These are phyloP conservation scores for Backusella circina DNA, from an alignment of 192 early-diverging fungal genomes.

Conservation along the genomic window DNA sequence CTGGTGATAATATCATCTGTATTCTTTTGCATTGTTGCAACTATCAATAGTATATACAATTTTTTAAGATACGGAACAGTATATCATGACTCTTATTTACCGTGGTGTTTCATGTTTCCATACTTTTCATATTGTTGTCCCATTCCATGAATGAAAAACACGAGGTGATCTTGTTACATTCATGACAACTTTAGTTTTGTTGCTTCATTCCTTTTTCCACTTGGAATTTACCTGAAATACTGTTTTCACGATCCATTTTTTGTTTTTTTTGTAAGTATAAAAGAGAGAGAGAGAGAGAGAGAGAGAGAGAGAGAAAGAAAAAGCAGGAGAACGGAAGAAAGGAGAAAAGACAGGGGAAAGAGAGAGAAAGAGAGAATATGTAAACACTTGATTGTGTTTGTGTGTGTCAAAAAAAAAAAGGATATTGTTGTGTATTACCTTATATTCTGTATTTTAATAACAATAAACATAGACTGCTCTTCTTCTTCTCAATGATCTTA, in stretches of 20 bases:
- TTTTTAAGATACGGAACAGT: too few relatives aligned
- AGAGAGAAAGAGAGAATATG: not conserved
- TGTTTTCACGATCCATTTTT: not conserved
- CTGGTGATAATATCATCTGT: slow-evolving; percentile 21
- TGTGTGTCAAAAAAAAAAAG: not conserved
- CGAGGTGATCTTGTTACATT: slow-evolving; percentile 45
- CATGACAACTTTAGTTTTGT: too few relatives aligned
- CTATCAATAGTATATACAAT: not conserved
- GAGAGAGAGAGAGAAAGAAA: not conserved
- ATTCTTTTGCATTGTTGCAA: slow-evolving; percentile 30
- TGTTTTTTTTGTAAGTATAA: not conserved
- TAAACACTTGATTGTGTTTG: not conserved
- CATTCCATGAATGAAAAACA: slow-evolving; percentile 54
- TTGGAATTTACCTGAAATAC: not conserved
- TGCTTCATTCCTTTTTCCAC: not conserved
- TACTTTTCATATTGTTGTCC: slow-evolving; percentile 46
- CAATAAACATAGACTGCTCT: not conserved
- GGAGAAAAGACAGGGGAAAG: not conserved
- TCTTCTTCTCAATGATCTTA: too few relatives aligned
- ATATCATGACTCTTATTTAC: slow-evolving; percentile 22
- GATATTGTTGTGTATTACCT: not conserved
- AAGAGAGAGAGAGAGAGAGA: not conserved
- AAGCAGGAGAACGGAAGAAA: not conserved
- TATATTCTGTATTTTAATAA: too few relatives aligned
- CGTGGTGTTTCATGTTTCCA: slow-evolving; percentile 42